Evolutionary conservation across 139 green algal genomes (phyloP).

Genomic region (Astrephomene gubernaculifera): DNA sequence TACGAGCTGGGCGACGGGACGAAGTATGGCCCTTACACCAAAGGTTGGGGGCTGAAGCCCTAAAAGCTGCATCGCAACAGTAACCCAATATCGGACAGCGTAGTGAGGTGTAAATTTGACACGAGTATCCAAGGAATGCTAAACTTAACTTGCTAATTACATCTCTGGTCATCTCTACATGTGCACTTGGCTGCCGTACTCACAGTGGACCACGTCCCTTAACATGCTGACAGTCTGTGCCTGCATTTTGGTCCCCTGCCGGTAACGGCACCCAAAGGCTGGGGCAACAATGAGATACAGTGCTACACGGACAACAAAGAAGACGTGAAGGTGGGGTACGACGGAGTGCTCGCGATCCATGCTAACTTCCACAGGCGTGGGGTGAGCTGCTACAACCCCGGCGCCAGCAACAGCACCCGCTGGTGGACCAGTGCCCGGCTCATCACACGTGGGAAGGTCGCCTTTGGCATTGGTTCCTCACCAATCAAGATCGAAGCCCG

Average conservation of each 20-base stretch:
- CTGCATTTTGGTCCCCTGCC: no score
- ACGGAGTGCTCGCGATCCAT: not conserved
- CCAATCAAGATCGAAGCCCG: not conserved
- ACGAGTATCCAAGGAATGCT: no score
- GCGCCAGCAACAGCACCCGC: not conserved
- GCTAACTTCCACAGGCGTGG: not conserved
- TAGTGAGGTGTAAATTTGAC: no score
- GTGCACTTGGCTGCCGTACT: not conserved
- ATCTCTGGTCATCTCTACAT: no score
- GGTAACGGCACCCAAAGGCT: not conserved
- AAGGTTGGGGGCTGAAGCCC: not conserved
- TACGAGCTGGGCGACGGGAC: not conserved
- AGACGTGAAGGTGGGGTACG: not conserved
- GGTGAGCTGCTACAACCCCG: not conserved
- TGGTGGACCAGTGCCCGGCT: constrained; percentile 12
- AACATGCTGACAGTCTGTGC: no score
- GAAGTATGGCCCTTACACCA: not conserved
- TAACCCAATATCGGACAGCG: no score
- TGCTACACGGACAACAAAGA: not conserved
- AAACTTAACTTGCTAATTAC: no score
- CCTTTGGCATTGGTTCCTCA: not conserved
- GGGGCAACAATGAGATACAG: constrained; percentile 1
- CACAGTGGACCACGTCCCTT: no score
- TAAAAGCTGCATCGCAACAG: not conserved
- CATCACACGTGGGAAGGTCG: not conserved